phyloP scores from a whole-genome alignment of 768 basidiomycete species.

The Arthromyces matolae region DNA sequence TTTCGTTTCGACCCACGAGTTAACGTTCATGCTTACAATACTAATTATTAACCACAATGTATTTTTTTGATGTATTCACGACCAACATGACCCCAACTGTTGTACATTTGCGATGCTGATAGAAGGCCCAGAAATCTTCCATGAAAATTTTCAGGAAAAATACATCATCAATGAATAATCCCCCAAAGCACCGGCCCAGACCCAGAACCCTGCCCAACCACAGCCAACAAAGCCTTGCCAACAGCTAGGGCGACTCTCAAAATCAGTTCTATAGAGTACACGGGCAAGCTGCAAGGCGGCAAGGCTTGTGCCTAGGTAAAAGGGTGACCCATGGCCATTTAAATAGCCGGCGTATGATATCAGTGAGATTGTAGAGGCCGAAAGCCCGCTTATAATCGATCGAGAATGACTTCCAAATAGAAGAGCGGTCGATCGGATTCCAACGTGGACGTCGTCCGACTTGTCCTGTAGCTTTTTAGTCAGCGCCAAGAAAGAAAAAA shows the following conservation, averaged over 20 bases:
- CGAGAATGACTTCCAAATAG: conserved; percentile 80
- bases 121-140: too few species aligned
- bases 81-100: background rate
- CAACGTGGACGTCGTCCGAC: conserved; percentile 78
- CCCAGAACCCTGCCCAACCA: conserved; percentile 83
- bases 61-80: conserved; percentile 10
- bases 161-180: conserved; percentile 53
- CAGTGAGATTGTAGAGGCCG: conserved; percentile 66
- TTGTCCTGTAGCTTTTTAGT: conserved; percentile 64
- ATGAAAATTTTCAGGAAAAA: conserved; percentile 9
- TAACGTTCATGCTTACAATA: conserved; percentile 8
- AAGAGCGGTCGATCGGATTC: conserved; percentile 92
- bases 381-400: conserved; percentile 71
- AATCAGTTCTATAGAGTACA: conserved; percentile 71
- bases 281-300: conserved; percentile 76
- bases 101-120: too few species aligned
- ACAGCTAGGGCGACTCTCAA: conserved; percentile 72
- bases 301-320: conserved; percentile 74
- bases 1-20: conserved; percentile 1
- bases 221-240: conserved; percentile 89
- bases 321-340: conserved; percentile 72
- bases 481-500: background rate
- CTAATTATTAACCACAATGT: conserved; percentile 15
- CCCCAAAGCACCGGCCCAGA: conserved; percentile 75
- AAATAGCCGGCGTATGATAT: conserved; percentile 78